phyloP scores from a whole-genome alignment of 2,329 filamentous ascomycete species.

The Fusarium sp. region DNA sequence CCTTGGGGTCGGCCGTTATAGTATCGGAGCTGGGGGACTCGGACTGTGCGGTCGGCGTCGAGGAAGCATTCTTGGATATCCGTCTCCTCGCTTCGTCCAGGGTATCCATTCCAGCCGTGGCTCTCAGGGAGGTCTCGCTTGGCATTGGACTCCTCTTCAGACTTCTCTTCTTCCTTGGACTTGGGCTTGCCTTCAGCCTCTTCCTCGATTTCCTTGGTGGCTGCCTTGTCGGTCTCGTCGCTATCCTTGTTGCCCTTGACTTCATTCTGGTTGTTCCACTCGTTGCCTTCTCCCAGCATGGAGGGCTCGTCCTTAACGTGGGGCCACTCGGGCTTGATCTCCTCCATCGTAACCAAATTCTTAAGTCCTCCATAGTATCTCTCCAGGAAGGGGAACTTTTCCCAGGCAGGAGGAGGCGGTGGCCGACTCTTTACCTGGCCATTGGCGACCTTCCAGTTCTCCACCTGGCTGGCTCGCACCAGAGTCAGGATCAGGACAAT shows the following conservation, averaged over 20 bases:
- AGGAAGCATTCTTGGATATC: constrained; percentile 81
- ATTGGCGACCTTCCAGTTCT: constrained; percentile 71
- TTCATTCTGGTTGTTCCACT: constrained; percentile 29
- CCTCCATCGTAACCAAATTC: constrained; percentile 70
- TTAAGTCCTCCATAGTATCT: constrained; percentile 91
- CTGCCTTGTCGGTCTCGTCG: constrained; percentile 29
- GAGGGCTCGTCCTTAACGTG: constrained; percentile 67
- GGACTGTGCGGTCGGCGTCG: constrained; percentile 72
- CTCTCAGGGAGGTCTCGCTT: constrained; percentile 43
- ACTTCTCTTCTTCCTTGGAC: constrained; percentile 7
- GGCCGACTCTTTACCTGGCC: constrained; percentile 57
- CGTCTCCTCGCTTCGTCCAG: constrained; percentile 54
- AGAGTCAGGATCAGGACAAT: constrained; percentile 82
- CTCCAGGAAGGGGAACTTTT: constrained; percentile 84
- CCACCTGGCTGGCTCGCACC: constrained; percentile 77
- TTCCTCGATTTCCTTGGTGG: constrained; percentile 32
- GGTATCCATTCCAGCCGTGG: constrained; percentile 49
- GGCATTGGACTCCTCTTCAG: constrained; percentile 18
- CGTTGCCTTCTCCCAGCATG: constrained; percentile 29
- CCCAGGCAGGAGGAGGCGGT: constrained; percentile 78
- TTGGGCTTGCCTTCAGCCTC: constrained; percentile 17
- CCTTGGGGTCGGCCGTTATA: constrained; percentile 83
- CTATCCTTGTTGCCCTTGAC: constrained; percentile 26
- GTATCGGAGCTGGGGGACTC: constrained; percentile 76
- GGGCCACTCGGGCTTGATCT: constrained; percentile 87